phyloP scores from a whole-genome alignment of 306 rosid species.

The Lotus japonicus region DNA sequence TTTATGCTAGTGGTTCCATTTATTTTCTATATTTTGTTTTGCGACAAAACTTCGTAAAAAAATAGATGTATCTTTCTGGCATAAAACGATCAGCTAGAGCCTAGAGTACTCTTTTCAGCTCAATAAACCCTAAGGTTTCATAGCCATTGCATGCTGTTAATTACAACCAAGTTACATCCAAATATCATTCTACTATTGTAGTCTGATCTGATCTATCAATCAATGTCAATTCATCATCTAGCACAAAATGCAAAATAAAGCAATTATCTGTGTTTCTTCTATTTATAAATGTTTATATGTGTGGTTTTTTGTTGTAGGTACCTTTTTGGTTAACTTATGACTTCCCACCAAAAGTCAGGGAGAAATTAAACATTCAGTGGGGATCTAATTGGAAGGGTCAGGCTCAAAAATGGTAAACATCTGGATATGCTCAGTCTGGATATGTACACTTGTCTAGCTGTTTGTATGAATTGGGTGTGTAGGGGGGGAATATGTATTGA shows the following conservation, averaged over 20 bases:
- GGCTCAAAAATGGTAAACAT: slow-evolving; percentile 81
- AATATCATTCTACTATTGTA: not conserved
- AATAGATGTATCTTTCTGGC: not conserved
- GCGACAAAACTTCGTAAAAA: not conserved
- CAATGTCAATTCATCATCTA: not conserved
- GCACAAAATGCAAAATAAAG: not conserved
- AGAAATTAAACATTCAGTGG: slow-evolving; percentile 58
- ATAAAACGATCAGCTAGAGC: too few species aligned
- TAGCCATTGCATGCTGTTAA: not conserved
- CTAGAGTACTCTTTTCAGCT: not conserved
- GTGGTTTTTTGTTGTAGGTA: slow-evolving; percentile 38
- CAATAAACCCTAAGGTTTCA: not conserved
- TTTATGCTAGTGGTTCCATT: not conserved
- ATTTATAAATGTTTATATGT: slow-evolving; percentile 5
- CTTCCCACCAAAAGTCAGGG: slow-evolving; percentile 80
- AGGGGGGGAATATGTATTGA: not conserved
- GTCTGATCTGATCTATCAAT: not conserved
- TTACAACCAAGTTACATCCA: not conserved
- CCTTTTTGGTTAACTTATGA: slow-evolving; percentile 91
- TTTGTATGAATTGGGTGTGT: not conserved
- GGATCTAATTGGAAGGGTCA: slow-evolving; percentile 94
- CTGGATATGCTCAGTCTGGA: not conserved
- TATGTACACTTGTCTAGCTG: not conserved
- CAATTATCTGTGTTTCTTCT: not conserved
- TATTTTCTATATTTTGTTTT: not conserved